Evolutionary conservation across 1,284 basidiomycete species (phyloP).

Genomic region (Paramarasmius palmivorus): DNA sequence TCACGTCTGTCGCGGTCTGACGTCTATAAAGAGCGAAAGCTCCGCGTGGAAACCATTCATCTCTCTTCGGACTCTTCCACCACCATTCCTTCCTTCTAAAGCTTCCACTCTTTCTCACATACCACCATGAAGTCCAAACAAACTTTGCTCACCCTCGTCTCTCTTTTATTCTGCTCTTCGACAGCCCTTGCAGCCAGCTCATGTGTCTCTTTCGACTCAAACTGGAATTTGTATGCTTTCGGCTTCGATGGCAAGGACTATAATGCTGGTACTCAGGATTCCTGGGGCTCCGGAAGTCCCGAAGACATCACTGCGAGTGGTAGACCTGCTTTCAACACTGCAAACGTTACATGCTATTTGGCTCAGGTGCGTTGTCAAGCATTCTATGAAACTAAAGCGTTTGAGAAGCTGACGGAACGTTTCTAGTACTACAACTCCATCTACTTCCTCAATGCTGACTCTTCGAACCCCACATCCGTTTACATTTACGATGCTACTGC

Average conservation of each 20-base stretch:
- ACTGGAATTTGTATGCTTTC: constrained; percentile 74
- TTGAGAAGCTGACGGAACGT: constrained; percentile 2
- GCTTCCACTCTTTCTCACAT: neutral
- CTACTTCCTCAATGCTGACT: constrained; percentile 79
- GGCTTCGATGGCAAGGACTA: constrained; percentile 76
- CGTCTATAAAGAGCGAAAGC: too few relatives aligned
- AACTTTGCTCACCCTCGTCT: constrained; percentile 46
- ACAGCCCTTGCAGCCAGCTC: constrained; percentile 44
- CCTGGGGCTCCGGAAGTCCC: constrained; percentile 61
- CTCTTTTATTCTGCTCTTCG: constrained; percentile 53
- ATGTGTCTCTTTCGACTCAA: constrained; percentile 68
- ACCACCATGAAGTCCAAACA: constrained; percentile 2
- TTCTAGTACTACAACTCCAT: constrained; percentile 70
- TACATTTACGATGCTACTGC: constrained; percentile 68
- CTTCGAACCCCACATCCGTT: constrained; percentile 58
- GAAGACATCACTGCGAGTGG: constrained; percentile 66
- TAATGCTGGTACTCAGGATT: constrained; percentile 62
- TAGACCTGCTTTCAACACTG: constrained; percentile 74
- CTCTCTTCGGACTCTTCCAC: too few relatives aligned
- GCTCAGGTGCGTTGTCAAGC: constrained; percentile 52
- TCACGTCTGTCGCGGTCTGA: too few relatives aligned
- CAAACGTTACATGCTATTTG: constrained; percentile 71
- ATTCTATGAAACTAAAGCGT: neutral
- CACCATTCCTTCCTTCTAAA: too few relatives aligned
- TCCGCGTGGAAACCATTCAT: too few relatives aligned